phyloP scores from a whole-genome alignment of 2,329 filamentous ascomycete genomes.

The Aureobasidium subglaciale region DNA sequence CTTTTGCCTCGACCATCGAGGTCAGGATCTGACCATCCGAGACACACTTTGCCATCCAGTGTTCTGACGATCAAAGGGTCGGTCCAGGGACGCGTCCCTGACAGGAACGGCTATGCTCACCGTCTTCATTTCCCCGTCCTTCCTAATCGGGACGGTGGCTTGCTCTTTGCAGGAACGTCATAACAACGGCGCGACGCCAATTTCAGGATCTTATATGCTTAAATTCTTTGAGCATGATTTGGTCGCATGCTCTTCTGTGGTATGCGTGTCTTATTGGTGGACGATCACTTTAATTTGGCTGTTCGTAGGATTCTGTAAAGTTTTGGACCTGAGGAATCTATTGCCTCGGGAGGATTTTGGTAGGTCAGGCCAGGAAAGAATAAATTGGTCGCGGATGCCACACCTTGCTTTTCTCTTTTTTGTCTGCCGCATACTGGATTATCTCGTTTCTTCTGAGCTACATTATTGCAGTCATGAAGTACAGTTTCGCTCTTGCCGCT shows the following conservation, averaged over 20 bases:
- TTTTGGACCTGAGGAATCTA: too few species aligned
- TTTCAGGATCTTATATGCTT: background rate
- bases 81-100: background rate
- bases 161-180: background rate
- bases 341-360: too few species aligned
- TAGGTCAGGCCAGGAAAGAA: too few species aligned
- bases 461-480: background rate
- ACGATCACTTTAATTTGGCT: background rate
- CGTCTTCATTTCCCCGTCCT: constrained; percentile 1
- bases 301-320: too few species aligned
- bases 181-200: background rate
- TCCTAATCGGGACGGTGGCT: background rate
- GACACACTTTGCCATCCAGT: background rate
- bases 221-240: background rate
- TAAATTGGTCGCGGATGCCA: too few species aligned
- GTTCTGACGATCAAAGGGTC: background rate
- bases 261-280: background rate
- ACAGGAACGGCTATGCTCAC: background rate
- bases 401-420: background rate
- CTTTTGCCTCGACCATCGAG: background rate
- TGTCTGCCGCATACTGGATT: background rate
- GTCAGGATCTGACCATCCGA: background rate
- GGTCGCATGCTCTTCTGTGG: background rate
- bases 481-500: background rate
- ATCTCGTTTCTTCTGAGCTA: background rate